phyloP scores from a whole-genome alignment of 371 early-diverging fungal species.

The Apophysomyces elegans region DNA sequence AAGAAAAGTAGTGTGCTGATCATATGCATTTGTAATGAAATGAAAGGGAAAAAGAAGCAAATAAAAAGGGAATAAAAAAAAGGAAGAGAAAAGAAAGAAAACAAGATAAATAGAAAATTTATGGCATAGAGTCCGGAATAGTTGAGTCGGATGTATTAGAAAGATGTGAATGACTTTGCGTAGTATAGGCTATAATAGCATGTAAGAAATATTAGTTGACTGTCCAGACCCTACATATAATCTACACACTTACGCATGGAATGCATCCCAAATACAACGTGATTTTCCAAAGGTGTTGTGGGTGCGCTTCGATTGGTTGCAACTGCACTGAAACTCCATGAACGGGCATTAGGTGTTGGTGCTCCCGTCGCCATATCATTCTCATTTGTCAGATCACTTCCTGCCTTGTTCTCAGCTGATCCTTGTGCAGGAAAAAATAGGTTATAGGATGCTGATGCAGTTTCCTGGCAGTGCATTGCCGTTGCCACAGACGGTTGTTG shows the following conservation, averaged over 20 bases:
- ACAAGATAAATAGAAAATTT: not conserved
- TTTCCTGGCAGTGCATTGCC: not conserved
- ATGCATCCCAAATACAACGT: not conserved
- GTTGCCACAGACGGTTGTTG: not conserved
- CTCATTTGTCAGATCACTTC: not conserved
- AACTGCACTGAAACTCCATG: not conserved
- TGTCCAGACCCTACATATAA: not conserved
- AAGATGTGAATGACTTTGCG: not conserved
- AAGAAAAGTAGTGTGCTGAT: not conserved
- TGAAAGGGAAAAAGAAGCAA: not conserved
- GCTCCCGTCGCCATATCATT: not conserved
- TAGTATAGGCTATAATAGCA: not conserved
- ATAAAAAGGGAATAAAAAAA: not conserved
- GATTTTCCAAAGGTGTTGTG: not conserved
- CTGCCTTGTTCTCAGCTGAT: not conserved
- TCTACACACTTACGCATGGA: not conserved
- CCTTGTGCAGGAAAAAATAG: not conserved
- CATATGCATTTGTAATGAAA: not conserved
- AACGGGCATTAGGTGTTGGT: not conserved
- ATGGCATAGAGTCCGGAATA: not conserved
- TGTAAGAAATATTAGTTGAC: not conserved
- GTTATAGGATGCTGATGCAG: not conserved
- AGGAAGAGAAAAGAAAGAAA: not conserved
- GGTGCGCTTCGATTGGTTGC: conserved; percentile 2
- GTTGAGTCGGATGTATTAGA: not conserved